A percentile compares a stretch with the other conserved stretches of the same genome.
Evolutionary conservation across 768 basidiomycete species (phyloP).

Genomic region (Pleurotus eryngii): DNA sequence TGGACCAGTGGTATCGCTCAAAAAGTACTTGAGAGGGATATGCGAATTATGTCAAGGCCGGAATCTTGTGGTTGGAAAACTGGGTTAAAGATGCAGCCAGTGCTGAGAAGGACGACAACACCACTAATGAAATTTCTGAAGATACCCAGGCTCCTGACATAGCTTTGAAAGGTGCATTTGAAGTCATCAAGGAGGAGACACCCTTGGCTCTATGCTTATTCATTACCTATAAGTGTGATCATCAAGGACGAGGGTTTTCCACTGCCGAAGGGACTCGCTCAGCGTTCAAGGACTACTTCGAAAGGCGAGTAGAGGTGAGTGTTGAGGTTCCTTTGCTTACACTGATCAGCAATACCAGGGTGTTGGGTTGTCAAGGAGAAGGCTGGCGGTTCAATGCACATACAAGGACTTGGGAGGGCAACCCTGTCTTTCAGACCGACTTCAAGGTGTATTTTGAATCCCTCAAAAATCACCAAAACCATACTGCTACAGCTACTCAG

Average conservation of each 20-base stretch:
- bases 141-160: not conserved
- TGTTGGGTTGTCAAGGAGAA: constrained; percentile 15
- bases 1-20: constrained; percentile 18
- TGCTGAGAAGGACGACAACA: too few species aligned
- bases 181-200: constrained; percentile 11
- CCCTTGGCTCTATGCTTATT: constrained; percentile 14
- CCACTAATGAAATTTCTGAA: not conserved
- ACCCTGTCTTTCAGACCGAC: constrained; percentile 16
- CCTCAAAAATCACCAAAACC: constrained; percentile 9
- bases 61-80: constrained; percentile 10
- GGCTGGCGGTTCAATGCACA: constrained; percentile 14
- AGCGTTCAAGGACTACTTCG: constrained; percentile 16
- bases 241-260: constrained; percentile 13
- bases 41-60: constrained; percentile 17
- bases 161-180: constrained; percentile 8
- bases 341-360: constrained; percentile 1
- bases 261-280: constrained; percentile 14
- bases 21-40: constrained; percentile 14
- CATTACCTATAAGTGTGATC: constrained; percentile 18
- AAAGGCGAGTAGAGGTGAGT: constrained; percentile 9
- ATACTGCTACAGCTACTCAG: constrained; percentile 5
- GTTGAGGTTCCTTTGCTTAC: too few species aligned
- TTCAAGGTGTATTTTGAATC: constrained; percentile 8
- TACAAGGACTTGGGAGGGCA: constrained; percentile 15
- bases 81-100: not conserved